These are phyloP conservation scores for Ganoderma boninense DNA, from an alignment of 1,284 basidiomycete species.

Conservation along the genomic window DNA sequence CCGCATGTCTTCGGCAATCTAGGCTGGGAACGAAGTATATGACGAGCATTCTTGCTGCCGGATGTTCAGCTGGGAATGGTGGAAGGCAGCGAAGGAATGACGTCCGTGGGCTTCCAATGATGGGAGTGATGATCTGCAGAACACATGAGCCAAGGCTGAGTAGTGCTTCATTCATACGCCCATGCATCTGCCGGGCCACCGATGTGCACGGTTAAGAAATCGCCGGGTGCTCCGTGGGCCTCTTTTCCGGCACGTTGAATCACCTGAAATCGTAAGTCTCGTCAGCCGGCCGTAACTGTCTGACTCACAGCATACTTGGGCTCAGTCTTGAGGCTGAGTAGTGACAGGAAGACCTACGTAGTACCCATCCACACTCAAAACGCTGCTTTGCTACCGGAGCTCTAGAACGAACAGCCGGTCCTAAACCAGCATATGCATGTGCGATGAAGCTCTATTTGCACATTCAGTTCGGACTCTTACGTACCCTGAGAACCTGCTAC, in stretches of 20 bases:
- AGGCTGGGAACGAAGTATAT: not conserved
- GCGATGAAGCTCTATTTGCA: too few species aligned
- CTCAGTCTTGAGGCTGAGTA: too few species aligned
- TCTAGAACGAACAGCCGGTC: too few species aligned
- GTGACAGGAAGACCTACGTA: too few species aligned
- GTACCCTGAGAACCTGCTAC: too few species aligned
- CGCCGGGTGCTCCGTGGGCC: not conserved
- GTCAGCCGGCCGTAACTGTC: not conserved
- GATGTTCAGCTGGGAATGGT: not conserved
- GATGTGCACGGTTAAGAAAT: not conserved
- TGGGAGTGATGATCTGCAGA: not conserved
- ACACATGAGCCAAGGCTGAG: too few species aligned
- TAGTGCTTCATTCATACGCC: not conserved
- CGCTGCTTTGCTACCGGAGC: too few species aligned
- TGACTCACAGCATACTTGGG: not conserved
- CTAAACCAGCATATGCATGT: too few species aligned
- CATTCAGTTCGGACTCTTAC: not conserved
- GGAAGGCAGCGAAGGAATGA: not conserved
- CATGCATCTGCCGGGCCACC: not conserved
- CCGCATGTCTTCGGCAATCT: not conserved
- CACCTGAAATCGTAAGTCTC: not conserved
- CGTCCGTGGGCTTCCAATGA: not conserved
- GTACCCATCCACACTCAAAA: too few species aligned
- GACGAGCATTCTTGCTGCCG: not conserved
- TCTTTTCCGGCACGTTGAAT: not conserved